These are phyloP conservation scores for Leersia perrieri DNA, from an alignment of 176 grass and related monocot species.

Conservation along the genomic window DNA sequence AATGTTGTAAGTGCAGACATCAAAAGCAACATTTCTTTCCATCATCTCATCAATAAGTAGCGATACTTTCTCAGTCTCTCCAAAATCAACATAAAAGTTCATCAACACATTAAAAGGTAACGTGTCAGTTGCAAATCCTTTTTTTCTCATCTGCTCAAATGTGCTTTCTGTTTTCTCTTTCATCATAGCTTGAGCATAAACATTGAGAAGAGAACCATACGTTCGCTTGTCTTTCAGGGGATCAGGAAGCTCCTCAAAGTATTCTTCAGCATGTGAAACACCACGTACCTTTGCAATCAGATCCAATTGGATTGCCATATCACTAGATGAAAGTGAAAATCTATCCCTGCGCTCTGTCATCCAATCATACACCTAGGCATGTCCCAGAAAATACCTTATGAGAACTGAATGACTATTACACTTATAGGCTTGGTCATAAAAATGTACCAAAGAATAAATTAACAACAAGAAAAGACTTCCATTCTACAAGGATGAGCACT, in stretches of 20 bases:
- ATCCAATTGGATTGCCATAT: constrained; percentile 87
- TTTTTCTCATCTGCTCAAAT: constrained; percentile 68
- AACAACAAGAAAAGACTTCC: background rate
- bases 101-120: constrained; percentile 89
- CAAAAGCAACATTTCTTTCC: constrained; percentile 57
- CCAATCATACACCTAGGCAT: constrained; percentile 76
- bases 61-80: constrained; percentile 51
- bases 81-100: constrained; percentile 77
- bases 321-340: constrained; percentile 59
- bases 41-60: constrained; percentile 74
- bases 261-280: constrained; percentile 63
- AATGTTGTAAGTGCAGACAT: constrained; percentile 86
- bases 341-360: constrained; percentile 60
- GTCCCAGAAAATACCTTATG: background rate
- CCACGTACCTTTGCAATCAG: constrained; percentile 73
- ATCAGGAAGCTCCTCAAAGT: constrained; percentile 71
- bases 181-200: constrained; percentile 71
- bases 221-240: constrained; percentile 72
- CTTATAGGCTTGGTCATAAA: constrained; percentile 10
- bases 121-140: constrained; percentile 59
- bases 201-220: constrained; percentile 83
- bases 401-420: background rate
- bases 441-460: background rate
- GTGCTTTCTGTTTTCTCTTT: constrained; percentile 71
- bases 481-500: background rate